phyloP scores from a whole-genome alignment of 2,329 filamentous ascomycete species.

The Fusarium brachygibbosum region DNA sequence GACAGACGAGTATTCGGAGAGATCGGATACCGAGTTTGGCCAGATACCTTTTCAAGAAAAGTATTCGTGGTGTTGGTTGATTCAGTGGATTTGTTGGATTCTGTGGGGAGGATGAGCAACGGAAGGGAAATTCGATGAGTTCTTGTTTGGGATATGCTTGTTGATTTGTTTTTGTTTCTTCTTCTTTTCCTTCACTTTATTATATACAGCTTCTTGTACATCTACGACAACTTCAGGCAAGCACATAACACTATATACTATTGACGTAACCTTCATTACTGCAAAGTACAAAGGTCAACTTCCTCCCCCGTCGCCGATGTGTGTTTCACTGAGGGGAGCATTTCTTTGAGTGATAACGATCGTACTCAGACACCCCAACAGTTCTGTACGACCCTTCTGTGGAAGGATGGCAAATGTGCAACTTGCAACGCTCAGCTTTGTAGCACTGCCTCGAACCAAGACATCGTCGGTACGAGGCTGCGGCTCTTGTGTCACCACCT shows the following conservation, averaged over 20 bases:
- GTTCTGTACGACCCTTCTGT: not conserved
- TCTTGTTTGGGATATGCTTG: not conserved
- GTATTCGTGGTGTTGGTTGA: not conserved
- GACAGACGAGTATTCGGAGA: not conserved
- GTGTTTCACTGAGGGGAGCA: no score
- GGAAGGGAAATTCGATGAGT: not conserved
- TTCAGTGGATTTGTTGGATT: not conserved
- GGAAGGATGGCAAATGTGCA: slow-evolving; percentile 2
- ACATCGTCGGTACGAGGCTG: not conserved
- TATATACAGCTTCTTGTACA: not conserved
- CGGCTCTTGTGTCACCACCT: not conserved
- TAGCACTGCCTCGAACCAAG: slow-evolving; percentile 6
- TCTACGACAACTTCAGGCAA: no score
- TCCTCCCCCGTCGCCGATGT: no score
- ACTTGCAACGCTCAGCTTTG: not conserved
- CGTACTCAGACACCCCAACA: not conserved
- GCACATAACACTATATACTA: no score
- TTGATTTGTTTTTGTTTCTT: no score
- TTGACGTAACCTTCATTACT: no score
- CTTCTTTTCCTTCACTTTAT: not conserved
- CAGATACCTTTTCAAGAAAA: not conserved
- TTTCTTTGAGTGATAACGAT: no score
- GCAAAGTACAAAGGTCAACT: no score
- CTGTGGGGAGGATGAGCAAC: not conserved
- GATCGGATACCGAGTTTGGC: not conserved